Evolutionary conservation across 441 rosid species (phyloP).

Genomic region (Syzygium syzygioides): DNA sequence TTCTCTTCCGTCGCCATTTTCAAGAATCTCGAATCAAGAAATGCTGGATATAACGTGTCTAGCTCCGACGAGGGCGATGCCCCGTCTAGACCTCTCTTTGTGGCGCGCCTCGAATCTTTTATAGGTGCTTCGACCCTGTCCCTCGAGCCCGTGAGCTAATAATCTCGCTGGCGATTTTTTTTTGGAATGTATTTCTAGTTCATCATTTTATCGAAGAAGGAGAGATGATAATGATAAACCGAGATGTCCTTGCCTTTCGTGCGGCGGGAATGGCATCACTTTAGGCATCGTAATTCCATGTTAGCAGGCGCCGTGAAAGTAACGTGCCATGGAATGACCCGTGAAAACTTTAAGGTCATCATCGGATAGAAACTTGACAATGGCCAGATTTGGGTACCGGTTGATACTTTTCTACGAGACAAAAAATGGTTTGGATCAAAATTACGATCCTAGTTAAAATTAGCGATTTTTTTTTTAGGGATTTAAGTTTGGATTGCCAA

Average conservation of each 20-base stretch:
- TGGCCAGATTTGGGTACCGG: not conserved
- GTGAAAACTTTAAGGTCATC: not conserved
- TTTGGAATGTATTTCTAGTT: not conserved
- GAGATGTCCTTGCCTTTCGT: not conserved
- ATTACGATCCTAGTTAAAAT: not conserved
- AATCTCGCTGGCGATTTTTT: not conserved
- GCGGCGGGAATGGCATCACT: not conserved
- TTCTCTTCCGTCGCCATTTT: no score
- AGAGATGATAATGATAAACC: not conserved
- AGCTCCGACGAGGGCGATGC: not conserved
- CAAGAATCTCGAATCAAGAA: not conserved
- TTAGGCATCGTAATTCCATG: not conserved
- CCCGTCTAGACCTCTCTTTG: not conserved
- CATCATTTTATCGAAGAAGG: not conserved
- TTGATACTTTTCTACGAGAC: not conserved
- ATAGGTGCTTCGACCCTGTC: not conserved
- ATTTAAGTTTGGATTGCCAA: not conserved
- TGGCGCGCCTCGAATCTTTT: not conserved
- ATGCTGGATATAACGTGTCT: not conserved
- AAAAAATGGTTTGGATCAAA: not conserved
- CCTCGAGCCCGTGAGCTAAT: not conserved
- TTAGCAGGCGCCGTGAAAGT: not conserved
- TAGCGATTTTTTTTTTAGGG: not conserved
- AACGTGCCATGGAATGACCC: not conserved
- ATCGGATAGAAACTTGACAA: not conserved